Base-by-base conservation (phyloP, 768 basidiomycete genomes). In the Russula olivacea region DNA sequence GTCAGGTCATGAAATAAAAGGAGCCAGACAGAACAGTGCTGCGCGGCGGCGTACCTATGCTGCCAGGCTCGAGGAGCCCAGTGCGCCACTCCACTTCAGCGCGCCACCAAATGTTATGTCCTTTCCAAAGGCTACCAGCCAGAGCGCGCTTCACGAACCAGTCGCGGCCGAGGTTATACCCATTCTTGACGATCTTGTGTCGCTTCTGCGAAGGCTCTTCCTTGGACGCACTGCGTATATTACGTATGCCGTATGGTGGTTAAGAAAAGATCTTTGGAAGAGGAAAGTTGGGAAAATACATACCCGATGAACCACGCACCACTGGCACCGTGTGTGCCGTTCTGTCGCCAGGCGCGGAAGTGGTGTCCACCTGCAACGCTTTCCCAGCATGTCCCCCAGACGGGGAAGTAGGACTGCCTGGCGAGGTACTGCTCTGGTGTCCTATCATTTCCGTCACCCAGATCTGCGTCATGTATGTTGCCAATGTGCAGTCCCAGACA, bases 321-420 rank as follows among this genome's bases (percentile, higher is more conserved):
- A 53, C 82, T 87, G 68, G 86, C 76, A 0, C 82, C 89, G 19
- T 76, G 69, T 0, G 87, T 85, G 3, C 90, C 91, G 67, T 92
- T 91, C 78, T 94, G 91, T 70, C 84, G 85, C 91, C 91, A 94
- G 9, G 90, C 90, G 54, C 91, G 81, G 69, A 90, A 94, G 71
- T 94, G 93, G 61, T 93, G 86, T 2, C 91, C 92, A n/a, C 91
- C 91, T 15, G 85, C 79, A 25, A 93, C 73, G 68, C 84, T 90
- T 78, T 94, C 91, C 88, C 92, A 91, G 73, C 92, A 94, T 0
- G 90, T 90, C 30, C 92, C 92, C 80, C 84, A 86, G 40, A 86
- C 74, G 4, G 91, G 89, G 68, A 82, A 81, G 73, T 91, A 92
- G 65, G 86, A 78, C 68, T 94, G 91, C 25, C 92, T 83, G 25